Evolutionary conservation across 805 yeast genomes (phyloP), one percentile per base, ranked within the genome.

Genomic region (Priceomyces carsonii): DNA sequence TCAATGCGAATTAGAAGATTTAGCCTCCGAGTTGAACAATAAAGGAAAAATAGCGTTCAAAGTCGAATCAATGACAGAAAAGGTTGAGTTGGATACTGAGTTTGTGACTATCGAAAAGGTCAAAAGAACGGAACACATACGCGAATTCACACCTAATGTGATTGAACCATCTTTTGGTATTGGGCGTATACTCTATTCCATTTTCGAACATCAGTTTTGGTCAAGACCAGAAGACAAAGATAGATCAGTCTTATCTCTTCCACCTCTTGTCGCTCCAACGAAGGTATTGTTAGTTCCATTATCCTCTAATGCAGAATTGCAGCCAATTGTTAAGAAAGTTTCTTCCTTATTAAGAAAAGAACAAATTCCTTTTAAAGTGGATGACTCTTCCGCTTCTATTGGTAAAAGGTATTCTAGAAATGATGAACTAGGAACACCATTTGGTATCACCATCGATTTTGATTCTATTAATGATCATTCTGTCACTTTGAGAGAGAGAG

Each of bases 81-180:
- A 70, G 24, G 76, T 85, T 38, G 96, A 83, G 61, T 69, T 93
- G 41, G 95, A 83, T 51, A 63, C 69, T 37, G 77, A 80, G 20
- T 79, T 88, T 51, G 73, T 93, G 47, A 72, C 73, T 47, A 88
- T 93, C 57, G 86, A 77, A 51, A 80, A 85, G 71, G 82, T 78
- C 59, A 80, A 83, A 36, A 82, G 80, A 57, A 82, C 83, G 33
- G 95, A 88, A 68, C 96, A 90, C 62, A 75, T 93, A 39, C 86
- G 98, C 59, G 99, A 95, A 70, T 93, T 69, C 69, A 86, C 87
- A 48, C 99, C 99, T 44, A 89, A 86, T 60, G 99, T 93, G 43
- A 93, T 93, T 55, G 99, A 93, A 71, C 99, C 99, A 44, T 93
- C 99, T 5, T 93, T 93, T 57, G 99, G 99, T 78, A 84, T 93